Base-by-base conservation (phyloP, 768 basidiomycete genomes). In the Boletus reticuloceps region DNA sequence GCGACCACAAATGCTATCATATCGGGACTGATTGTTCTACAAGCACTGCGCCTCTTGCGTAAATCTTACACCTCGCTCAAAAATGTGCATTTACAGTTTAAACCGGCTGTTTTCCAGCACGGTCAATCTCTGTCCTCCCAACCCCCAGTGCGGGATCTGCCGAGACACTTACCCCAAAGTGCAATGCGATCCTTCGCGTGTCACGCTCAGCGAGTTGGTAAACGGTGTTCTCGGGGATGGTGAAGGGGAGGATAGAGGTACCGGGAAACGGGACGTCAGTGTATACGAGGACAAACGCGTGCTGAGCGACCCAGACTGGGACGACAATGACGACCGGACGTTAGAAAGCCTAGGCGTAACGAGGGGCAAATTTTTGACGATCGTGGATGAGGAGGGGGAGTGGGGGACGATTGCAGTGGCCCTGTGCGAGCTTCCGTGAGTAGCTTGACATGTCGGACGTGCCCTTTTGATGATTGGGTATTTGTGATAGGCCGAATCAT, bases 1-100 rank as follows among this genome's bases (percentile, higher is more conserved):
- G 97, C 97, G 6, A 99, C 97, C 5, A 99, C 97, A 22, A 99
- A 99, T 69, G 97, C 97, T 11, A 91, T 99, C 70, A 85, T 98
- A 61, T 89, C 97, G 0, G 97, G 96, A 0, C 77, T 96, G 38
- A 94, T 98, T 66, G 94, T 98, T 22, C 79, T 98, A 43, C 95
- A 98, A 69, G 90, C 94, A 0, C 74, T 98, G 20, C 88, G 93
- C 53, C 77, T 97, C 41, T 78, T 98, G 36, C 86, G 84, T 37
- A 82, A 80, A 61, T 82, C 79, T 13, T 82, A 86, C 64, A 64
- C 75, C 36, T 70, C 74, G 38, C 71, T 91, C 40, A 86, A 89
- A 54, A 90, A 86, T 61, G 87, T 96, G 11, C 89, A 91, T 66
- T 67, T 84, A 16, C 88, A 90, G 67, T 84, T 89, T 64, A 91